Conservation (phyloP, 1,284 basidiomycete species). For the Ceraceosorus guamensis region DNA sequence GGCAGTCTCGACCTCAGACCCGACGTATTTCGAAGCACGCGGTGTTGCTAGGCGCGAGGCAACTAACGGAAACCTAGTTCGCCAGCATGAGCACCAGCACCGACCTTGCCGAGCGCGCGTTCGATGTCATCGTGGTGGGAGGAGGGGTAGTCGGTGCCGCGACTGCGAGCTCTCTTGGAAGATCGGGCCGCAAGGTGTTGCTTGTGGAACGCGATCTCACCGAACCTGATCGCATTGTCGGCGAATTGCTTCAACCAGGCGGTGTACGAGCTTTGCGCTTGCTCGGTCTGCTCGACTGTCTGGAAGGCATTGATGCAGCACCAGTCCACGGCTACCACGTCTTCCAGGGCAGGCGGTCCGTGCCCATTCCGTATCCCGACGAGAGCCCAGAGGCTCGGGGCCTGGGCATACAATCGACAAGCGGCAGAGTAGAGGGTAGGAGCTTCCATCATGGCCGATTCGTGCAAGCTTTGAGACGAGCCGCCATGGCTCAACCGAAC, state of each 20-base stretch:
- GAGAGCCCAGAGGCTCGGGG: conserved; percentile 13
- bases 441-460: conserved; percentile 94
- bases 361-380: conserved; percentile 81
- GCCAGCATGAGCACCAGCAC: too few species aligned
- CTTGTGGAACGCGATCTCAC: conserved; percentile 62
- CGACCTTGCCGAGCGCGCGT: not conserved
- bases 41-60: too few species aligned
- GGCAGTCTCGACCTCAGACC: too few species aligned
- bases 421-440: conserved; percentile 56
- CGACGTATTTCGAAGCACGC: too few species aligned
- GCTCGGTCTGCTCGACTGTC: conserved; percentile 64
- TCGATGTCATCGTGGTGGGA: conserved; percentile 42
- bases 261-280: conserved; percentile 70
- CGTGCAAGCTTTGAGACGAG: conserved; percentile 68
- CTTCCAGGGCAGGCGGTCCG: conserved; percentile 55
- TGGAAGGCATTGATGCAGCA: conserved; percentile 82
- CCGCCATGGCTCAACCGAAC: conserved; percentile 53
- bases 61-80: too few species aligned
- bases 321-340: conserved; percentile 83
- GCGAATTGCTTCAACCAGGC: conserved; percentile 90
- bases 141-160: conserved; percentile 45
- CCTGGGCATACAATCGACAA: conserved; percentile 20
- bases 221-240: conserved; percentile 93
- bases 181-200: conserved; percentile 52
- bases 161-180: conserved; percentile 39